These are phyloP conservation scores for Hypoxylon rickii DNA, from an alignment of 495 filamentous ascomycete species.

Conservation along the genomic window DNA sequence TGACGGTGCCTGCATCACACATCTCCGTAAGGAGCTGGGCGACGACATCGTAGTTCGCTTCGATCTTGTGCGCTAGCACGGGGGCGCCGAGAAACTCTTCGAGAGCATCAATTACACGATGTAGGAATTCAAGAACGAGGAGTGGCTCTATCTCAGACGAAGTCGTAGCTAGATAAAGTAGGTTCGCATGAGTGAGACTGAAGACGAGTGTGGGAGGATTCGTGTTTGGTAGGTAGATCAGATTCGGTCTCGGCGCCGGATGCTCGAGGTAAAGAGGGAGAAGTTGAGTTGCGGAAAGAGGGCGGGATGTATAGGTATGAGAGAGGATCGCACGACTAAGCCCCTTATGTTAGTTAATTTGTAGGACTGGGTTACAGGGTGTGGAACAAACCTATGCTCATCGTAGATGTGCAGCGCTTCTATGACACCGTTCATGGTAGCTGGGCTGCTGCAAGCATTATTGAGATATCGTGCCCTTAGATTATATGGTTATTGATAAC, in stretches of 20 bases:
- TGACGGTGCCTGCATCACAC: slow-evolving; percentile 90
- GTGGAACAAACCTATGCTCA: slow-evolving; percentile 73
- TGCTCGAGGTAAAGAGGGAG: slow-evolving; percentile 88
- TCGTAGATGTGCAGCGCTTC: slow-evolving; percentile 97
- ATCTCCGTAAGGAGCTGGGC: slow-evolving; percentile 93
- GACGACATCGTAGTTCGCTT: slow-evolving; percentile 89
- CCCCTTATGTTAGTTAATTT: slow-evolving; percentile 1
- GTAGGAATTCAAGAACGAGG: slow-evolving; percentile 94
- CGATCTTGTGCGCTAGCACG: slow-evolving; percentile 80
- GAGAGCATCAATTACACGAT: slow-evolving; percentile 88
- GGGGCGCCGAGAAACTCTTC: slow-evolving; percentile 96
- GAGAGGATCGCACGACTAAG: slow-evolving; percentile 53
- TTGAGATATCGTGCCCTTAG: slow-evolving; percentile 2
- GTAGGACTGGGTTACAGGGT: background rate
- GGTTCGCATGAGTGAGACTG: slow-evolving; percentile 80
- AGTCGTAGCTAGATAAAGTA: slow-evolving; percentile 82
- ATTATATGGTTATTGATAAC: no score
- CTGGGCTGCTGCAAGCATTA: slow-evolving; percentile 29
- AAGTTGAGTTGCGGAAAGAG: slow-evolving; percentile 74
- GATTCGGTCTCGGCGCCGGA: slow-evolving; percentile 77
- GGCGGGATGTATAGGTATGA: slow-evolving; percentile 67
- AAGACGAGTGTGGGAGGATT: slow-evolving; percentile 89
- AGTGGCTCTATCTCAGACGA: slow-evolving; percentile 88
- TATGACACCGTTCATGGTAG: slow-evolving; percentile 78
- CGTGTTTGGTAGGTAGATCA: slow-evolving; percentile 80